A percentile compares a stretch with the other conserved stretches of the same genome.
phyloP scores from a whole-genome alignment of 1,284 basidiomycete species.

The Afroboletus lepidellus region DNA sequence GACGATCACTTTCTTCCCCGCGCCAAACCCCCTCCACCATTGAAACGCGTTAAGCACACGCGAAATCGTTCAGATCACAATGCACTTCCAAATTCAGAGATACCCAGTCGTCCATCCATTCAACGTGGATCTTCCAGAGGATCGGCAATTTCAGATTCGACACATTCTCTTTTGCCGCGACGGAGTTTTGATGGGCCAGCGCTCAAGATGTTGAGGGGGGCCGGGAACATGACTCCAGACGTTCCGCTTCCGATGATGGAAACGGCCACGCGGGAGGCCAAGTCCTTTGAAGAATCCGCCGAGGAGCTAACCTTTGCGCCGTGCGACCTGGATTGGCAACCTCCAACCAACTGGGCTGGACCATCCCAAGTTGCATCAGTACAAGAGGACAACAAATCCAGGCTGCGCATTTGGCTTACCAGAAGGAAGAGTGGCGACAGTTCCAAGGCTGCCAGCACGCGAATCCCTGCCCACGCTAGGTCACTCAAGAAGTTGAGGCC shows the following conservation, averaged over 20 bases:
- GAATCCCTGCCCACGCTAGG: not conserved
- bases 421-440: not conserved
- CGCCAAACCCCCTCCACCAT: conserved; percentile 19
- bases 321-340: conserved; percentile 15
- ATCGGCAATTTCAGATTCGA: not conserved
- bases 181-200: not conserved
- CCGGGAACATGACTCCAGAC: not conserved
- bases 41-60: conserved; percentile 10
- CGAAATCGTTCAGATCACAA: conserved; percentile 7
- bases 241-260: not conserved
- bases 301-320: not conserved
- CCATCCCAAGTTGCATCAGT: not conserved
- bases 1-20: conserved; percentile 25
- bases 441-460: not conserved
- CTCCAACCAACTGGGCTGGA: conserved; percentile 25
- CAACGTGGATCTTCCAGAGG: not conserved
- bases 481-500: not conserved
- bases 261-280: not conserved
- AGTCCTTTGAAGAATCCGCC: conserved; percentile 5
- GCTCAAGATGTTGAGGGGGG: not conserved
- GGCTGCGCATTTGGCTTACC: not conserved
- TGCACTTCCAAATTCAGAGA: not conserved
- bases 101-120: not conserved
- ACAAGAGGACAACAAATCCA: not conserved
- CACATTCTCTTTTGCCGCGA: not conserved